Evolutionary conservation across 2,329 filamentous ascomycete species (phyloP).

Genomic region (Diplodia seriata): DNA sequence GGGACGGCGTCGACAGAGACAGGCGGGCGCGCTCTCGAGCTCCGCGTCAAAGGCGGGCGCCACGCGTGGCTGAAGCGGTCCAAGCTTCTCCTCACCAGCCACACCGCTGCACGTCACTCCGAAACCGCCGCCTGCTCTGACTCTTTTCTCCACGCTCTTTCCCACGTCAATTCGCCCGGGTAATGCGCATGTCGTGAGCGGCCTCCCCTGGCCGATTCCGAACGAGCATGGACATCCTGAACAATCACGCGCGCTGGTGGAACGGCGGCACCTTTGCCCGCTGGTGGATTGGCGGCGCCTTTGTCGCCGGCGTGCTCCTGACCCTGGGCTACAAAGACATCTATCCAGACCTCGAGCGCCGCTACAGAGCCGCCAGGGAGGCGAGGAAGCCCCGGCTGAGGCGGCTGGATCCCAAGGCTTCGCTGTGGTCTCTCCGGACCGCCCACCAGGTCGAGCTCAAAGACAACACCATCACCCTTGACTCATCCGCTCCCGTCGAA

Average conservation of each 20-base stretch:
- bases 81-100: constrained; percentile 30
- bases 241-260: constrained; percentile 59
- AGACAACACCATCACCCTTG: constrained; percentile 22
- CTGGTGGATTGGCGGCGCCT: constrained; percentile 73
- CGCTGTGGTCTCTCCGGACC: constrained; percentile 28
- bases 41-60: constrained; percentile 24
- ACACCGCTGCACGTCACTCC: constrained; percentile 16
- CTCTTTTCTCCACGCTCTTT: not conserved
- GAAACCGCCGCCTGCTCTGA: not conserved
- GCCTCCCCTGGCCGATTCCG: no score
- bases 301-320: constrained; percentile 76
- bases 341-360: constrained; percentile 74
- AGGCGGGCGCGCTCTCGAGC: constrained; percentile 28
- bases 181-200: constrained; percentile 3
- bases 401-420: constrained; percentile 38
- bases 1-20: constrained; percentile 12
- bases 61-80: constrained; percentile 36
- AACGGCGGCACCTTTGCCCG: constrained; percentile 74
- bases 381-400: constrained; percentile 37
- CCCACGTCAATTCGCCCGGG: not conserved
- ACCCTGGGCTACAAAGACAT: constrained; percentile 81
- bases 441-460: constrained; percentile 27
- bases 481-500: constrained; percentile 30
- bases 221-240: constrained; percentile 29
- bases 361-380: constrained; percentile 59